Evolutionary conservation across 257 asterid species (phyloP), one percentile per base, ranked within the genome.

Genomic region (Nicotiana benthamiana): DNA sequence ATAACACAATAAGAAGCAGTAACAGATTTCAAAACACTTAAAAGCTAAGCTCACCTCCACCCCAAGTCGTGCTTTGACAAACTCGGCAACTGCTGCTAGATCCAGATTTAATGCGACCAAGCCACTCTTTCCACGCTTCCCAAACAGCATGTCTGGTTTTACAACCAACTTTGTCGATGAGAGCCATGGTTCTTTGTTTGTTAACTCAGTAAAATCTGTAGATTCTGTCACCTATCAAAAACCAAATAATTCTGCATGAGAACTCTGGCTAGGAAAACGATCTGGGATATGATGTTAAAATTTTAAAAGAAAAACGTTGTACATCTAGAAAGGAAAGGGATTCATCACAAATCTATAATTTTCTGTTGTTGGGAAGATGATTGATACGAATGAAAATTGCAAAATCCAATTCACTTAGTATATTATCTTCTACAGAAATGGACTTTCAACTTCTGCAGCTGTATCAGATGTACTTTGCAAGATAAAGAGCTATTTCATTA

Each of bases 121-220:
- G 56, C 97, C 97, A 80, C 98, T 94, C 91, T 94, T 94, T 78
- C 98, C 98, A 78, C 97, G 97, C 85, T 94, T 94, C 57, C 97
- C 98, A 61, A 94, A 94, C 85, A 94, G 86, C 98, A 94, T 94
- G 86, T 94, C 97, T 43, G 97, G 98, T 75, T 94, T 94, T 51
- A 94, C 96, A 81, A 94, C 98, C 92, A 94, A 75, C 87, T 88
- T 92, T 11, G 97, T 90, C 62, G 97, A 94, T 20, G 97, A 94
- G 22, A 94, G 87, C 98, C 98, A 94, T 81, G 94, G 88, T 77
- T 94, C 98, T 81, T 88, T 79, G 89, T 94, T 87, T 32, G 94
- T 90, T 83, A 94, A 80, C 92, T 94, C 97, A 0, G 90, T 80
- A 84, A 92, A 94, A 84, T 94, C 97, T 1, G 97, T 94, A 3